Evolutionary conservation across 208 protist species (phyloP).

Genomic region (Entamoeba invadens): DNA sequence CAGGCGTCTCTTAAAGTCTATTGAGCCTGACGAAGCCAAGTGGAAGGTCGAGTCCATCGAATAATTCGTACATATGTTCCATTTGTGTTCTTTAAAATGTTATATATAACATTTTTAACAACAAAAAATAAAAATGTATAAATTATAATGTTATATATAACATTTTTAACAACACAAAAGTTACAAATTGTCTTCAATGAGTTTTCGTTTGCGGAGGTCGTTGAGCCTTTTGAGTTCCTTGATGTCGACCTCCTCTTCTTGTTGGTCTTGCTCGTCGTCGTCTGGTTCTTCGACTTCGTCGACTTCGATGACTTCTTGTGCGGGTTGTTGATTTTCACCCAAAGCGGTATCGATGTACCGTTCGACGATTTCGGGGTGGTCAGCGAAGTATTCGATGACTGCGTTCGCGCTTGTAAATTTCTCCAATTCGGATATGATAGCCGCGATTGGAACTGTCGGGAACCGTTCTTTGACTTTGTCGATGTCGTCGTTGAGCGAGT

Average conservation of each 20-base stretch:
- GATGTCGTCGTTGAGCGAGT: neutral
- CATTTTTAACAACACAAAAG: too few species aligned
- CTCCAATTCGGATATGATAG: neutral
- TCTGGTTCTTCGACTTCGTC: neutral
- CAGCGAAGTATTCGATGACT: neutral
- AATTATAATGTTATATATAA: too few species aligned
- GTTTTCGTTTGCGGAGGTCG: neutral
- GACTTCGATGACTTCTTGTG: neutral
- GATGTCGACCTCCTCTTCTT: neutral
- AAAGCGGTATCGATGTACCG: neutral
- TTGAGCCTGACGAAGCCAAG: neutral
- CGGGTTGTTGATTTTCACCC: neutral
- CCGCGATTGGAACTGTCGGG: neutral
- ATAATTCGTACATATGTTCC: too few species aligned
- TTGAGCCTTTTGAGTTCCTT: neutral
- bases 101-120: too few species aligned
- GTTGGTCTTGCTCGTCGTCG: neutral
- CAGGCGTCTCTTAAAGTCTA: conserved; percentile 48
- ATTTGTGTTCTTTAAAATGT: too few species aligned
- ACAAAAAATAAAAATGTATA: too few species aligned
- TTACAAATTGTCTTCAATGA: neutral
- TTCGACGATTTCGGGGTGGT: neutral
- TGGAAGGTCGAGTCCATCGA: neutral
- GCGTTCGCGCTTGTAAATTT: neutral
- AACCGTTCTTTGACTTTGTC: neutral